Conservation (phyloP, 495 filamentous ascomycete genomes). For the Alectoria sarmentosa region DNA sequence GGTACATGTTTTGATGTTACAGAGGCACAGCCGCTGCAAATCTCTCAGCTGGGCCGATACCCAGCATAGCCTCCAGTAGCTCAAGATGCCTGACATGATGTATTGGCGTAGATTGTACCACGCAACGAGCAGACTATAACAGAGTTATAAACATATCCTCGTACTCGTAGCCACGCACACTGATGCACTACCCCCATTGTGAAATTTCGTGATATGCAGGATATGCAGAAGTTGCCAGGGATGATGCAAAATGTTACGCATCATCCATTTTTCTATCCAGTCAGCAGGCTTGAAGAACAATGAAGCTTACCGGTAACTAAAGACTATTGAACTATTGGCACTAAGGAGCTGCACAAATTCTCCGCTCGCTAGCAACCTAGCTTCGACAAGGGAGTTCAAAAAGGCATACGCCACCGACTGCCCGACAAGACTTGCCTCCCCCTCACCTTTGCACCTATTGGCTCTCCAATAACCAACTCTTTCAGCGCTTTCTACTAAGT, state of each 20-base stretch:
- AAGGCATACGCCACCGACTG: not conserved
- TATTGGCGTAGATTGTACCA: not conserved
- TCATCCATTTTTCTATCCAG: not conserved
- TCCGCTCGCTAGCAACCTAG: not conserved
- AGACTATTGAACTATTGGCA: not conserved
- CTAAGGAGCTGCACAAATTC: not conserved
- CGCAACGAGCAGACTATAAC: not conserved
- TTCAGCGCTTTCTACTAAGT: not conserved
- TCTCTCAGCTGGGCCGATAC: not conserved
- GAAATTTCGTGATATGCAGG: not conserved
- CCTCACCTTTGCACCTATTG: not conserved
- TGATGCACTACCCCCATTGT: not conserved
- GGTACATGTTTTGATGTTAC: not conserved
- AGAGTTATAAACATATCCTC: not conserved
- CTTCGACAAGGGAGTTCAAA: not conserved
- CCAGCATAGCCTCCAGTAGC: not conserved
- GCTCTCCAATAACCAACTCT: not conserved
- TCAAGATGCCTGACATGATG: not conserved
- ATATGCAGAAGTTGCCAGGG: not conserved
- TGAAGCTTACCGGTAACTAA: not conserved
- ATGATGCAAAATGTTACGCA: not conserved
- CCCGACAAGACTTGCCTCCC: not conserved
- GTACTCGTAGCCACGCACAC: not conserved
- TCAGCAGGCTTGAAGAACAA: not conserved
- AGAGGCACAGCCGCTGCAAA: not conserved